Percentiles rank a stretch among this genome's conserved stretches.
Evolutionary conservation across 2,329 filamentous ascomycete genomes (phyloP).

Genomic region (Alternaria infectoria): DNA sequence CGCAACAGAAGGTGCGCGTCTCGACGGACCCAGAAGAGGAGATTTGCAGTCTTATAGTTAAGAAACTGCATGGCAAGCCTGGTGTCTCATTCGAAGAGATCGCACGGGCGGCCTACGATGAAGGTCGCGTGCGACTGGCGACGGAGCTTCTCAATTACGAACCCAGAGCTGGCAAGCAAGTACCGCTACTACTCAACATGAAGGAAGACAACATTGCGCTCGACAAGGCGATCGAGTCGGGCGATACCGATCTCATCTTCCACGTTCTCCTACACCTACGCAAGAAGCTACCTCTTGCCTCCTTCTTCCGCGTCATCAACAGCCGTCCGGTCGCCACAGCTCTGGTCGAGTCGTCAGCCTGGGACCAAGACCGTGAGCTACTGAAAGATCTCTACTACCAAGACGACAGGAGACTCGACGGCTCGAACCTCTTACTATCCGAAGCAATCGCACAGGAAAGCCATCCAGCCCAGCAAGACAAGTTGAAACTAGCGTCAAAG

Average conservation of each 20-base stretch:
- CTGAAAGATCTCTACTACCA: conserved; percentile 98
- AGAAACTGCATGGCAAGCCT: conserved; percentile 82
- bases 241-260: conserved; percentile 91
- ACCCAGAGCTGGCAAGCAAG: conserved; percentile 92
- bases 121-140: conserved; percentile 86
- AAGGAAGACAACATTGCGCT: conserved; percentile 94
- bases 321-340: conserved; percentile 83
- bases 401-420: conserved; percentile 88
- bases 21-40: conserved; percentile 86
- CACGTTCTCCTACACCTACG: conserved; percentile 87
- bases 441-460: conserved; percentile 80
- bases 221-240: conserved; percentile 95
- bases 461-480: conserved; percentile 75
- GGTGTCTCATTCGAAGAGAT: conserved; percentile 97
- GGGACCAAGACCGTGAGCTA: conserved; percentile 77
- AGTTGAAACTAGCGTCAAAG: conserved; percentile 84
- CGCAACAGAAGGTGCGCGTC: conserved; percentile 87
- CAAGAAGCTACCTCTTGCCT: conserved; percentile 86
- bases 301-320: conserved; percentile 92
- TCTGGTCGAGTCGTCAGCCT: conserved; percentile 84
- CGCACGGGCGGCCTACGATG: conserved; percentile 89
- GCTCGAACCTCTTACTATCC: conserved; percentile 82
- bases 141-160: conserved; percentile 93
- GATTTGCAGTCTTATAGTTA: conserved; percentile 84
- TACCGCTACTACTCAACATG: conserved; percentile 90